phyloP scores from a whole-genome alignment of 2,329 filamentous ascomycete genomes.

The Microthyrium microscopicum region DNA sequence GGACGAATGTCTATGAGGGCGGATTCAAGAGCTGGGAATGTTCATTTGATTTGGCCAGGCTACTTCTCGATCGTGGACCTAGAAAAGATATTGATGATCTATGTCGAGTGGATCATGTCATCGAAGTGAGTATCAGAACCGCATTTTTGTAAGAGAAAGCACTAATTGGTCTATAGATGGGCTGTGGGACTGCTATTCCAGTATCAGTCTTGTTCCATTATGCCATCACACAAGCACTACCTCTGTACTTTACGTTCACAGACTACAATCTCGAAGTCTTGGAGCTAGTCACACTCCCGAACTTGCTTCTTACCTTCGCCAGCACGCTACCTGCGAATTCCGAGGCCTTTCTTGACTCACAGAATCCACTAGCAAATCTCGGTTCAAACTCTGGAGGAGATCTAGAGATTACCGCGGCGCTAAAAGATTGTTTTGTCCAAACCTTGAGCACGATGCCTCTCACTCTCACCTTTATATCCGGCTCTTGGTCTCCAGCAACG shows the following conservation, averaged over 20 bases:
- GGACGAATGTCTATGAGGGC: constrained; percentile 69
- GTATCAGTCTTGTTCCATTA: constrained; percentile 55
- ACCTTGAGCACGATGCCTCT: constrained; percentile 36
- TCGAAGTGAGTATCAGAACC: constrained; percentile 26
- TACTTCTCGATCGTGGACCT: constrained; percentile 33
- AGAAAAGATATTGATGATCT: constrained; percentile 33
- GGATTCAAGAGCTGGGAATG: constrained; percentile 88
- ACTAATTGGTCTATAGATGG: constrained; percentile 35
- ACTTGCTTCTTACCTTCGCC: constrained; percentile 53
- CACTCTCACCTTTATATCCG: constrained; percentile 51
- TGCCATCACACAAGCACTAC: constrained; percentile 29
- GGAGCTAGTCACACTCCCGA: constrained; percentile 62
- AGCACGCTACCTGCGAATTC: constrained; percentile 12
- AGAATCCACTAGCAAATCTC: constrained; percentile 10
- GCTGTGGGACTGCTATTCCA: constrained; percentile 63
- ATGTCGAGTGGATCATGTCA: constrained; percentile 29
- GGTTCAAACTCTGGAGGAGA: constrained; percentile 33
- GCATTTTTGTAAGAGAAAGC: constrained; percentile 15
- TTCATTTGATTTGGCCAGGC: constrained; percentile 60
- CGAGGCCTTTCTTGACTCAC: constrained; percentile 10
- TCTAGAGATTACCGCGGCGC: constrained; percentile 42
- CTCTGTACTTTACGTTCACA: constrained; percentile 47
- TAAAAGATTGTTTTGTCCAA: constrained; percentile 41
- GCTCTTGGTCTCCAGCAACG: constrained; percentile 47
- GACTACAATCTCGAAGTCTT: constrained; percentile 72